phyloP scores from a whole-genome alignment of 1,284 basidiomycete species.

The Ustilago curta region DNA sequence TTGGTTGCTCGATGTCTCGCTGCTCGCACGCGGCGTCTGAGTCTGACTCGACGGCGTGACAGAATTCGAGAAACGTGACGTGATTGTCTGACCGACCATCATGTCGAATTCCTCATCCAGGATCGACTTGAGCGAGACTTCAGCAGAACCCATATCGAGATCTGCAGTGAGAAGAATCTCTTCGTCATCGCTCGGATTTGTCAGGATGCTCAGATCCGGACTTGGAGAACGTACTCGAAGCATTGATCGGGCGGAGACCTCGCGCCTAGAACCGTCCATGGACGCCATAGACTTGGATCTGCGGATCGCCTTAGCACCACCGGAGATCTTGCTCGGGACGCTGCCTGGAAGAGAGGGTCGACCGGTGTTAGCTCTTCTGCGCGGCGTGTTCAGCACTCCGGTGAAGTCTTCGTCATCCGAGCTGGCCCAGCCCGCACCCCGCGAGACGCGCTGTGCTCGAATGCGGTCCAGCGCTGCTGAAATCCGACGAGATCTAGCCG shows the following conservation, averaged over 20 bases:
- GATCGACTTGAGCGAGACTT: slow-evolving; percentile 10
- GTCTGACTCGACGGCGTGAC: neutral
- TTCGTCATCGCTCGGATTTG: slow-evolving; percentile 36
- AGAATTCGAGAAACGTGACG: slow-evolving; percentile 18
- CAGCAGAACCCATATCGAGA: slow-evolving; percentile 11
- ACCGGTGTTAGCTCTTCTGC: neutral
- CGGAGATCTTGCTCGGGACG: neutral
- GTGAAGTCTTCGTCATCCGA: slow-evolving; percentile 26
- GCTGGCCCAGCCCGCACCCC: slow-evolving; percentile 25
- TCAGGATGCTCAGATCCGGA: slow-evolving; percentile 34
- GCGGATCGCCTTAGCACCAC: neutral
- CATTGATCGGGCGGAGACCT: neutral
- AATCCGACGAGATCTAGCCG: slow-evolving; percentile 31
- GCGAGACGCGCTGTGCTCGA: slow-evolving; percentile 21
- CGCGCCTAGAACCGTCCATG: neutral
- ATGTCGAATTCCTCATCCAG: slow-evolving; percentile 44
- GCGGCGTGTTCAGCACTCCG: neutral
- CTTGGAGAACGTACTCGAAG: slow-evolving; percentile 24
- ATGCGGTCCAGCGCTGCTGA: slow-evolving; percentile 33
- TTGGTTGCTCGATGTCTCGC: neutral
- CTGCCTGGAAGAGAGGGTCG: slow-evolving; percentile 16
- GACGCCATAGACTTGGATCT: slow-evolving; percentile 20
- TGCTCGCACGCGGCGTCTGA: neutral
- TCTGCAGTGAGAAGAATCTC: slow-evolving; percentile 38
- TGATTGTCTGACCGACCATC: slow-evolving; percentile 29